These are phyloP conservation scores for Saitozyma podzolica DNA, from an alignment of 768 basidiomycete genomes.

Conservation along the genomic window DNA sequence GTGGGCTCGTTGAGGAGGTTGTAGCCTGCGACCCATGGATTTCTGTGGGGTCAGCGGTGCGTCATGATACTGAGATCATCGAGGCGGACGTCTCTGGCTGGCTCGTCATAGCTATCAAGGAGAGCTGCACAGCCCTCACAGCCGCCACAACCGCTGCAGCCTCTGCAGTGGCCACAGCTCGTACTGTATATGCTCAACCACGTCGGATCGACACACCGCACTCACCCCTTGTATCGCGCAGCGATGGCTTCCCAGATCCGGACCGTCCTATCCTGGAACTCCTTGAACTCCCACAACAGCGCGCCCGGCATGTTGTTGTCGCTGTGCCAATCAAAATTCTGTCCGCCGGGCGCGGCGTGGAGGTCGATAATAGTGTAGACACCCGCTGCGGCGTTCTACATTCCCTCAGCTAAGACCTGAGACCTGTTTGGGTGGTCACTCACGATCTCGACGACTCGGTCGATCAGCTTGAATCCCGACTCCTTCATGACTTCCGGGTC, in stretches of 20 bases:
- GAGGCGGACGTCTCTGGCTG: too few relatives aligned
- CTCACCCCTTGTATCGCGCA: constrained; percentile 61
- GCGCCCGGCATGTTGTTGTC: constrained; percentile 52
- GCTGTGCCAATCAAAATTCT: constrained; percentile 68
- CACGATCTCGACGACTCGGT: constrained; percentile 67
- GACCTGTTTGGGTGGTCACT: constrained; percentile 4
- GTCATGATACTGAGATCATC: not conserved
- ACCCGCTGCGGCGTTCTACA: constrained; percentile 65
- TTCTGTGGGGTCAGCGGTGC: constrained; percentile 51
- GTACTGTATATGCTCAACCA: too few relatives aligned
- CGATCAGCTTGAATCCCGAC: constrained; percentile 75
- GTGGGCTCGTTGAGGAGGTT: constrained; percentile 83
- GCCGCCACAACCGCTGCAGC: not conserved
- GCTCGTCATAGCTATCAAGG: not conserved
- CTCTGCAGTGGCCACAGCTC: too few relatives aligned
- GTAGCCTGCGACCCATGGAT: constrained; percentile 80
- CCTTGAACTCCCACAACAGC: constrained; percentile 71
- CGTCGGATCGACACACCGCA: too few relatives aligned
- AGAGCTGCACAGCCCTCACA: not conserved
- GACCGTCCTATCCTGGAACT: constrained; percentile 74
- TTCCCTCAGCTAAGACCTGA: not conserved
- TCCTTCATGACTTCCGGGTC: constrained; percentile 73
- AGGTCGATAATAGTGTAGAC: constrained; percentile 76
- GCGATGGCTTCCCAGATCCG: constrained; percentile 66
- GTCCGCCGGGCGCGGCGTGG: constrained; percentile 60